A percentile compares a stretch with the other conserved stretches of the same genome.
These are phyloP conservation scores for Oehlia diaphana DNA, from an alignment of 192 early-diverging fungal genomes.

Conservation along the genomic window DNA sequence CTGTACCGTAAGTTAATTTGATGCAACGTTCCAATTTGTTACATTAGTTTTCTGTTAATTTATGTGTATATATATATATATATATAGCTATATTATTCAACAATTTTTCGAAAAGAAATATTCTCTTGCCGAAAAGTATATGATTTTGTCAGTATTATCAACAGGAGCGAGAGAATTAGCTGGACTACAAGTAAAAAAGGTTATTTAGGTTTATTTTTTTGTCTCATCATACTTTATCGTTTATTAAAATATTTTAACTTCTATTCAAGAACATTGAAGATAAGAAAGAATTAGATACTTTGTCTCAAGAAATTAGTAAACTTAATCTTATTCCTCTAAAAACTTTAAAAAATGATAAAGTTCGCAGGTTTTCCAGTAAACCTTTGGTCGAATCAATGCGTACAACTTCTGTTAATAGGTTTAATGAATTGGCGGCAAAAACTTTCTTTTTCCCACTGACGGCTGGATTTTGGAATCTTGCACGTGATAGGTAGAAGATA, in stretches of 20 bases:
- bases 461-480: conserved; percentile 25
- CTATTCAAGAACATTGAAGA: background rate
- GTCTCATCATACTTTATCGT: background rate
- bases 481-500: conserved; percentile 18
- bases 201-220: background rate
- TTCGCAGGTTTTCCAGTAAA: conserved; percentile 10
- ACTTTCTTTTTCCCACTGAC: conserved; percentile 24
- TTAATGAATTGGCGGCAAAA: conserved; percentile 22
- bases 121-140: conserved; percentile 7
- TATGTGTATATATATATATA: background rate
- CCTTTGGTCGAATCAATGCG: conserved; percentile 1
- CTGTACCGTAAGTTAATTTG: conserved; percentile 18
- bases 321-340: background rate
- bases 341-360: conserved; percentile 2
- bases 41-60: background rate
- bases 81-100: conserved; percentile 19
- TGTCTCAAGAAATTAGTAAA: background rate
- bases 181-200: conserved; percentile 9
- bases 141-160: conserved; percentile 17
- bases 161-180: conserved; percentile 17
- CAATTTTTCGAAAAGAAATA: conserved; percentile 23
- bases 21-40: background rate
- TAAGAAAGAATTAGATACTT: background rate
- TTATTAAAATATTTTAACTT: background rate
- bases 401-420: background rate